Evolutionary conservation across 1,284 basidiomycete genomes (phyloP), one percentile per base, ranked within the genome.

Genomic region (Ceratobasidium sp.): DNA sequence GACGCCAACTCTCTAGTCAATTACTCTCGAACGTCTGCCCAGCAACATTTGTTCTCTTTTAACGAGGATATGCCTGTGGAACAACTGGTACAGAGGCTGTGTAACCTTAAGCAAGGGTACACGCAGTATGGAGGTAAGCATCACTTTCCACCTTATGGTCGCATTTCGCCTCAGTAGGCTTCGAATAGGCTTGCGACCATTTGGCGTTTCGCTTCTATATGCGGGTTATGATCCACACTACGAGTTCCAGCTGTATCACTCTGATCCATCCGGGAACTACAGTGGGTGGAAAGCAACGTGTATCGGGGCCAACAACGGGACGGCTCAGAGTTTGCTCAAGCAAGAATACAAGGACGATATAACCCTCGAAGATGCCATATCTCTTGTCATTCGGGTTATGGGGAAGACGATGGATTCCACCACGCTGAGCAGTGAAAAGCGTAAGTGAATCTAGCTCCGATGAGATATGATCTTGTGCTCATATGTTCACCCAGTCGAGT

Each of bases 321-420:
- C 95, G 3, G 96, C 95, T 50, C 95, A 96, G 83, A 95, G 93
- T 82, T 87, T 99, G 82, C 87, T 99, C 81, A 97, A 99, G 88
- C 97, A 99, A 86, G 98, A 99, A 84, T 99, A 99, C 88, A 98
- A 98, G 85, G 97, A 99, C 81, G 96, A 96, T 79, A 93, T 99
- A 78, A 87, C 89, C 20, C 89, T 98, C 55, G 94, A 96, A 82
- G 96, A 96, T 76, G 97, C 96, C n/a, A 93, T 97, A 82, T 92
- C 90, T 35, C 88, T 99, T 54, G 96, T 96, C 67, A 89, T 98
- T 81, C 94, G 93, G 87, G 94, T 96, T 73, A 96, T 99, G 93
- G 97, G 96, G 89, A 99, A 99, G 90, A 99, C 97, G 65, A 98
- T 99, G 97, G 97, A 99, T 84, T 96, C 96, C 80, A 99, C 97